Base-by-base conservation (phyloP, 192 early-diverging fungal species). In the Mortierella alpina region DNA sequence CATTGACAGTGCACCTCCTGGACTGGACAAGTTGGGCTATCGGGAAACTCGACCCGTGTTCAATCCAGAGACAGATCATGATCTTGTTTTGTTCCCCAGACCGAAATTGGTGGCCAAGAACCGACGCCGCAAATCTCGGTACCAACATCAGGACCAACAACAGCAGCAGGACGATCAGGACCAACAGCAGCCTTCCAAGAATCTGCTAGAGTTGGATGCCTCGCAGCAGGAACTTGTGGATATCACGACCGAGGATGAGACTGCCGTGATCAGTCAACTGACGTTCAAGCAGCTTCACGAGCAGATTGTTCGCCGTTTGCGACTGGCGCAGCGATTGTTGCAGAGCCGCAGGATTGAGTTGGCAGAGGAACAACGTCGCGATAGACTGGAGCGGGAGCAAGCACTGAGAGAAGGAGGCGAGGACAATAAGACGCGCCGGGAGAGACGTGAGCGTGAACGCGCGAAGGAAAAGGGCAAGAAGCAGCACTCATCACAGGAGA, bases 241-340 rank as follows among this genome's bases (percentile, higher is more conserved):
- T 5, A 61, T 70, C 17, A 5, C 39, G 10, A 71, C 59, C 8
- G 59, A 59, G 20, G 49, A 46, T 1, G 59, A 13, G 20, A 50
- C 41, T 4, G 57, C 67, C 0, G 42, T 7, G 58, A 71, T 79
- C 23, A 47, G 44, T 20, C 13, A 55, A 46, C 57, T 72, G 76
- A 79, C 76, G 5, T 63, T 79, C 15, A 64, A 51, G 57, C 11
- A 65, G 15, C 40, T 79, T 22, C 76, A 79, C 9, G 23, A 7
- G 8, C 54, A 79, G 45, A n/a, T 79, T n/a, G 76, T 79, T 5
- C 76, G 69, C 2, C 48, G 76, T 0, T 42, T 79, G 2, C 53
- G 63, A 14, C 31, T 79, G 12, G 68, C 55, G 8, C 69, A 57
- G 50, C 10, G 40, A 1, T 5, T 79, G 10, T 59, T 79, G 63